These are phyloP conservation scores for Herpetomonas samuelpessoai DNA, from an alignment of 208 protist species.

Conservation along the genomic window DNA sequence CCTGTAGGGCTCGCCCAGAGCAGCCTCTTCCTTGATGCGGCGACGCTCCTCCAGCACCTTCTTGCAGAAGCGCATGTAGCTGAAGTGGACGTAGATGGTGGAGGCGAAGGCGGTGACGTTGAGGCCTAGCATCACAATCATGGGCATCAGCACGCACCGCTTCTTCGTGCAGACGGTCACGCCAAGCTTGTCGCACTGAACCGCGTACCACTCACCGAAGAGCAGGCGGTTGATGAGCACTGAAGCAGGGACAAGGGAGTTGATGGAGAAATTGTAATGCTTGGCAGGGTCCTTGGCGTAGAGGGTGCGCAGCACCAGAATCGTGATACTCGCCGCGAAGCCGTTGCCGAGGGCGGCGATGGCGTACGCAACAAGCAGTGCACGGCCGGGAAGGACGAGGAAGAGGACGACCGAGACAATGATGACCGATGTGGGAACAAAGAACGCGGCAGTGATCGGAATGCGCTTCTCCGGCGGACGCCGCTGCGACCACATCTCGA, in stretches of 20 bases:
- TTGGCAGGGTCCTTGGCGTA: conserved; percentile 68
- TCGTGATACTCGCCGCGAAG: conserved; percentile 36
- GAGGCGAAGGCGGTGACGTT: conserved; percentile 31
- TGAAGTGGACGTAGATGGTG: conserved; percentile 38
- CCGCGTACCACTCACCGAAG: conserved; percentile 72
- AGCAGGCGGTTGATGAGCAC: conserved; percentile 65
- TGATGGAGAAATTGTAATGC: conserved; percentile 66
- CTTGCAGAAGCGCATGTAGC: conserved; percentile 27
- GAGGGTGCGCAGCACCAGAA: conserved; percentile 60
- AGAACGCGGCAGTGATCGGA: conserved; percentile 61
- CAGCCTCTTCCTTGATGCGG: conserved; percentile 19
- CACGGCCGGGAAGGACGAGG: conserved; percentile 23
- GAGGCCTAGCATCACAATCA: conserved; percentile 46
- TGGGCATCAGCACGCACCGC: conserved; percentile 43
- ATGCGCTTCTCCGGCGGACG: conserved; percentile 52
- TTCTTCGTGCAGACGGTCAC: conserved; percentile 26
- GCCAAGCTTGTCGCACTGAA: conserved; percentile 27
- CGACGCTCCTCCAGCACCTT: conserved; percentile 40
- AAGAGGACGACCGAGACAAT: conserved; percentile 56
- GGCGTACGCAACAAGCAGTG: conserved; percentile 35
- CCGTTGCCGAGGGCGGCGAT: conserved; percentile 62
- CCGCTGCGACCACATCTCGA: conserved; percentile 48
- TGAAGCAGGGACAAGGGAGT: conserved; percentile 24
- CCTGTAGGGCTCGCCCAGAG: not conserved
- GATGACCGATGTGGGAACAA: conserved; percentile 39